Evolutionary conservation across 768 basidiomycete genomes (phyloP).

Genomic region (Lentinula lateritia): DNA sequence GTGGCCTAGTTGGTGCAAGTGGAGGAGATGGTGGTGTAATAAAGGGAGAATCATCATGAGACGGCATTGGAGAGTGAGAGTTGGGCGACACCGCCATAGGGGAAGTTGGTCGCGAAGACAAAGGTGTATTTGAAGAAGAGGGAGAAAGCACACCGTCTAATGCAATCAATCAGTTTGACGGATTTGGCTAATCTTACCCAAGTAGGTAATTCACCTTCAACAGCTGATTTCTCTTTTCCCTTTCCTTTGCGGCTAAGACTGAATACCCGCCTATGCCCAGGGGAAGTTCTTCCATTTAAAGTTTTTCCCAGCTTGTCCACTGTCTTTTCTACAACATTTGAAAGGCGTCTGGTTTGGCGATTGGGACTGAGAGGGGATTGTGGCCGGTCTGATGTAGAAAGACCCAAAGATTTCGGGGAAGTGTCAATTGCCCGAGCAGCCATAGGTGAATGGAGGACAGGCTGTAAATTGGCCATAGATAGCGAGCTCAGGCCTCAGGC

Average conservation of each 20-base stretch:
- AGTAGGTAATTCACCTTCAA: conserved; percentile 20
- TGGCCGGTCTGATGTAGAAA: conserved; percentile 10
- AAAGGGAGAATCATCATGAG: conserved; percentile 54
- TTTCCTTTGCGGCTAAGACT: conserved; percentile 50
- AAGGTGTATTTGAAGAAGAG: conserved; percentile 15
- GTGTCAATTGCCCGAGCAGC: conserved; percentile 25
- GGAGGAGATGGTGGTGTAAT: conserved; percentile 71
- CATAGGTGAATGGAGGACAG: conserved; percentile 5
- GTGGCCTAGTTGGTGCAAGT: conserved; percentile 34
- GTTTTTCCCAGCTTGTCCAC: not conserved
- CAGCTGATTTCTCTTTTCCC: conserved; percentile 37
- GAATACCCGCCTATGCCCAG: conserved; percentile 46
- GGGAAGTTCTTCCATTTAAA: conserved; percentile 4
- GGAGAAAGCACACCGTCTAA: conserved; percentile 8
- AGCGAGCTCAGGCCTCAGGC: conserved; percentile 14
- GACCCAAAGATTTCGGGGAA: conserved; percentile 21
- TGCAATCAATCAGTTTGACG: not conserved
- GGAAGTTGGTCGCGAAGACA: conserved; percentile 25
- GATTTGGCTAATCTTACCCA: conserved; percentile 1
- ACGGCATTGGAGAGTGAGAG: conserved; percentile 10
- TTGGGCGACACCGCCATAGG: conserved; percentile 9
- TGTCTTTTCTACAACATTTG: conserved; percentile 18
- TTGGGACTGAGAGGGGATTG: conserved; percentile 25
- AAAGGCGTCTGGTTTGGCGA: conserved; percentile 45
- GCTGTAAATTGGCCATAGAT: conserved; percentile 12